Evolutionary conservation across 192 early-diverging fungal genomes (phyloP).

Genomic region (Gaertneriomyces sp.): DNA sequence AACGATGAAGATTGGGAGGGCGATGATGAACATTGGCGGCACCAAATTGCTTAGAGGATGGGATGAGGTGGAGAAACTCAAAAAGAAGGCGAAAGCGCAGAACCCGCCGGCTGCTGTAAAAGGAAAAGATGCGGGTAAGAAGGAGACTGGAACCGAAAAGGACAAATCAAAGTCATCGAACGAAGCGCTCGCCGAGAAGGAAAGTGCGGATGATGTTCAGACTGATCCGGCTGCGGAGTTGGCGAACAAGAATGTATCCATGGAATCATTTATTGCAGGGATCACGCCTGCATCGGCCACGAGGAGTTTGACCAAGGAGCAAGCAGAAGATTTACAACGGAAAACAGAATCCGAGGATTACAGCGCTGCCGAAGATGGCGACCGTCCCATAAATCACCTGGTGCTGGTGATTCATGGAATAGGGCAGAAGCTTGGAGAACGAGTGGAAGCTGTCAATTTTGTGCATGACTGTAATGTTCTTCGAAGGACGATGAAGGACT

Average conservation of each 20-base stretch:
- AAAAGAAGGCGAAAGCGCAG: slow-evolving; percentile 30
- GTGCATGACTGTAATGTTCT: slow-evolving; percentile 65
- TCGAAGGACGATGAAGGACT: slow-evolving; percentile 61
- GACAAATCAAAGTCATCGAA: slow-evolving; percentile 28
- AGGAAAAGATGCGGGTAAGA: slow-evolving; percentile 42
- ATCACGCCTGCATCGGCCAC: slow-evolving; percentile 7
- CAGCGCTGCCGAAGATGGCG: slow-evolving; percentile 53
- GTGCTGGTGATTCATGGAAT: slow-evolving; percentile 84
- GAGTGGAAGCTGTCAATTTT: slow-evolving; percentile 64
- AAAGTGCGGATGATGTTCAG: slow-evolving; percentile 22
- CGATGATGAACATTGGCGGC: slow-evolving; percentile 67
- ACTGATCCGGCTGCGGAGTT: slow-evolving; percentile 33
- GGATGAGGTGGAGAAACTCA: slow-evolving; percentile 62
- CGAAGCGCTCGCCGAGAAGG: slow-evolving; percentile 5
- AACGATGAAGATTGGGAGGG: slow-evolving; percentile 57
- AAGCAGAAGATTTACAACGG: slow-evolving; percentile 44
- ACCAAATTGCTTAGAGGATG: slow-evolving; percentile 70
- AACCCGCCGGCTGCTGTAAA: no score
- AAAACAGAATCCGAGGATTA: slow-evolving; percentile 53
- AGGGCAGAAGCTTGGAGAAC: slow-evolving; percentile 77
- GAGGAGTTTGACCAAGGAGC: slow-evolving; percentile 32
- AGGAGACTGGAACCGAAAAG: slow-evolving; percentile 23
- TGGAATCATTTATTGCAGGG: slow-evolving; percentile 4
- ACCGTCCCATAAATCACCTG: slow-evolving; percentile 71
- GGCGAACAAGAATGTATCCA: not conserved